Conservation (phyloP, 495 filamentous ascomycete species). For the Letharia columbiana region DNA sequence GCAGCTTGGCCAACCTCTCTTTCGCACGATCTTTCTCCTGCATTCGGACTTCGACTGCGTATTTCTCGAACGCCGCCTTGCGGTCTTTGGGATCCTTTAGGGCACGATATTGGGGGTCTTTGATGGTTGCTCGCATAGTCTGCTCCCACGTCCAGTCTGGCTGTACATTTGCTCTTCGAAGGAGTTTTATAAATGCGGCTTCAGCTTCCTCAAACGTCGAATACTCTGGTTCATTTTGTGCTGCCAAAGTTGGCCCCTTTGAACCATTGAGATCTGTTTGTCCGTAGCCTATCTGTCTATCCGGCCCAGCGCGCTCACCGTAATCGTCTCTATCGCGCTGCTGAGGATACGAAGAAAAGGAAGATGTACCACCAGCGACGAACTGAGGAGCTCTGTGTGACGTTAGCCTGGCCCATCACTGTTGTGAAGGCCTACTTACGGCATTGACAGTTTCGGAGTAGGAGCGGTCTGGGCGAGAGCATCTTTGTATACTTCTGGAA, state of each 20-base stretch:
- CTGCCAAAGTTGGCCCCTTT: slow-evolving; percentile 53
- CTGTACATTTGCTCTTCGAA: slow-evolving; percentile 75
- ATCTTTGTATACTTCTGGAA: slow-evolving; percentile 75
- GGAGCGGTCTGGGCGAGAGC: slow-evolving; percentile 52
- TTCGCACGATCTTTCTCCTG: slow-evolving; percentile 94
- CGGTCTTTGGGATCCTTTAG: slow-evolving; percentile 90
- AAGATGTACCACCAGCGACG: slow-evolving; percentile 53
- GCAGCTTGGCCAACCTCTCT: slow-evolving; percentile 87
- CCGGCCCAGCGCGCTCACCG: slow-evolving; percentile 50
- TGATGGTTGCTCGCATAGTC: slow-evolving; percentile 78
- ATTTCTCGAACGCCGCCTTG: slow-evolving; percentile 91
- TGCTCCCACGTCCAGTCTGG: slow-evolving; percentile 92
- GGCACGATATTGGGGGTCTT: slow-evolving; percentile 87
- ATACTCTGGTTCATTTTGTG: slow-evolving; percentile 74
- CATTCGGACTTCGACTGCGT: slow-evolving; percentile 76
- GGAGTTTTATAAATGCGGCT: slow-evolving; percentile 83
- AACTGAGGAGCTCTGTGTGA: slow-evolving; percentile 53
- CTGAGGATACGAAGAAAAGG: slow-evolving; percentile 41
- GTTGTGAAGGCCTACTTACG: slow-evolving; percentile 44
- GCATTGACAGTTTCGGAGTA: slow-evolving; percentile 40
- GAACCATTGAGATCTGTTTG: slow-evolving; percentile 44
- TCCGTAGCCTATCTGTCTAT: slow-evolving; percentile 61
- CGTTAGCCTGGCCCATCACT: slow-evolving; percentile 25
- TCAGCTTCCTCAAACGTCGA: slow-evolving; percentile 83
- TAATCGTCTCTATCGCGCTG: slow-evolving; percentile 45